A percentile compares a stretch with the other conserved stretches of the same genome.
phyloP scores from a whole-genome alignment of 495 filamentous ascomycete species.

The Parathielavia appendiculata region DNA sequence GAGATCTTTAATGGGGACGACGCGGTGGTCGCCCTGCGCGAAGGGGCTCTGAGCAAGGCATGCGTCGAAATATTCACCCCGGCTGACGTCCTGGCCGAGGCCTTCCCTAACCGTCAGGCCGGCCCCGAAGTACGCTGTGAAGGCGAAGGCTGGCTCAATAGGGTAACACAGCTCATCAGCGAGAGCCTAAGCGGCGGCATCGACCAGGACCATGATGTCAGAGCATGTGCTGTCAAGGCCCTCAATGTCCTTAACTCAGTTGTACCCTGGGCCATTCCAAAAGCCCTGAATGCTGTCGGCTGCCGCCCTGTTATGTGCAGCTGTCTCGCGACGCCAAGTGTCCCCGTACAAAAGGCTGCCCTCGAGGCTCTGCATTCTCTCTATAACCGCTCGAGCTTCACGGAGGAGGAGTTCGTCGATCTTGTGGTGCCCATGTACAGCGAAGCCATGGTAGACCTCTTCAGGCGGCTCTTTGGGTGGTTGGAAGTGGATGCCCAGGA shows the following conservation, averaged over 20 bases:
- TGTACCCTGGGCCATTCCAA: conserved; percentile 78
- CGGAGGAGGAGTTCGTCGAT: conserved; percentile 71
- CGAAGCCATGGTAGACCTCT: conserved; percentile 61
- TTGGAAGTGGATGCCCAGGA: conserved; percentile 71
- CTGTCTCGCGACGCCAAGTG: conserved; percentile 65
- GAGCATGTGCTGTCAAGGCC: conserved; percentile 64
- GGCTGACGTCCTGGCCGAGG: conserved; percentile 61
- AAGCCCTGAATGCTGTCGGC: conserved; percentile 63
- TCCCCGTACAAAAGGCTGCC: conserved; percentile 69
- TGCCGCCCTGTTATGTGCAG: conserved; percentile 68
- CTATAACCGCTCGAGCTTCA: conserved; percentile 67
- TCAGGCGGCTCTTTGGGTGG: conserved; percentile 75
- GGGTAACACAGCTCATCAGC: conserved; percentile 67
- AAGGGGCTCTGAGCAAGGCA: conserved; percentile 75
- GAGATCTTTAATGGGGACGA: conserved; percentile 92
- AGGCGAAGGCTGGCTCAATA: conserved; percentile 78
- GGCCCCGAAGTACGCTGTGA: conserved; percentile 62
- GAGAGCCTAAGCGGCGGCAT: conserved; percentile 63
- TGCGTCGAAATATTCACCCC: conserved; percentile 93
- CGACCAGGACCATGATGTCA: conserved; percentile 57
- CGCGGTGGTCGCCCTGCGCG: conserved; percentile 71
- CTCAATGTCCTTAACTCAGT: conserved; percentile 70
- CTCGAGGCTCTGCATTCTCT: conserved; percentile 79
- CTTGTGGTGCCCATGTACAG: conserved; percentile 76
- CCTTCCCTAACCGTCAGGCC: conserved; percentile 61